phyloP scores from a whole-genome alignment of 257 asterid genomes.

The Orobanche coerulescens region DNA sequence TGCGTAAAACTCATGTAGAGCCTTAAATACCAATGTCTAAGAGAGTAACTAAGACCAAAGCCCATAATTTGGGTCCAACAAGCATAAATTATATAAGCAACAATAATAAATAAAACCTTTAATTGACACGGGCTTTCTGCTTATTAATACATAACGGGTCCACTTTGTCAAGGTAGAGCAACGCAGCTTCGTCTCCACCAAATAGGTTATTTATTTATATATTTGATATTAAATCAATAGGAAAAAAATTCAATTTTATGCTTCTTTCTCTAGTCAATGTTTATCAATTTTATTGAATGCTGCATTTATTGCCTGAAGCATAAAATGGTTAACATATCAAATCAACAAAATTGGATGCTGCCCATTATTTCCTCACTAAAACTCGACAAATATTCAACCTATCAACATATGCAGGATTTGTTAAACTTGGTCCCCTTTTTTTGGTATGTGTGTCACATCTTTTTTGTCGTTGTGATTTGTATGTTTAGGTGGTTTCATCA shows the following conservation, averaged over 20 bases:
- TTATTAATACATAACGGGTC: too few species aligned
- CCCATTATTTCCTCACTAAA: neutral
- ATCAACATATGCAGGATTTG: neutral
- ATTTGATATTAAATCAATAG: neutral
- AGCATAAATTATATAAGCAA: too few species aligned
- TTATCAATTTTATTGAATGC: conserved; percentile 1
- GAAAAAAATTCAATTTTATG: neutral
- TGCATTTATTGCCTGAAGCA: neutral
- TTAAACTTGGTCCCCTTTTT: conserved; percentile 9
- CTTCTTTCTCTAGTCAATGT: neutral
- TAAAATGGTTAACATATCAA: neutral
- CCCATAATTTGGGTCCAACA: too few species aligned
- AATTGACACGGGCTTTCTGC: too few species aligned
- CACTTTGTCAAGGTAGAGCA: too few species aligned
- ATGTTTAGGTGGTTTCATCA: conserved; percentile 15
- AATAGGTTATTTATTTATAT: too few species aligned
- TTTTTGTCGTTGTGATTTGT: neutral
- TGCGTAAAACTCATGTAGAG: too few species aligned
- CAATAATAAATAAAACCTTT: too few species aligned
- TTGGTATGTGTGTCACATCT: neutral
- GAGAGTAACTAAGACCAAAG: too few species aligned
- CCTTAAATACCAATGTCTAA: too few species aligned
- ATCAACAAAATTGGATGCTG: conserved; percentile 1
- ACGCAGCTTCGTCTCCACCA: too few species aligned
- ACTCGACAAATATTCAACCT: neutral